These are phyloP conservation scores for Phialophora tarda DNA, from an alignment of 2,329 filamentous ascomycete genomes.

Conservation along the genomic window DNA sequence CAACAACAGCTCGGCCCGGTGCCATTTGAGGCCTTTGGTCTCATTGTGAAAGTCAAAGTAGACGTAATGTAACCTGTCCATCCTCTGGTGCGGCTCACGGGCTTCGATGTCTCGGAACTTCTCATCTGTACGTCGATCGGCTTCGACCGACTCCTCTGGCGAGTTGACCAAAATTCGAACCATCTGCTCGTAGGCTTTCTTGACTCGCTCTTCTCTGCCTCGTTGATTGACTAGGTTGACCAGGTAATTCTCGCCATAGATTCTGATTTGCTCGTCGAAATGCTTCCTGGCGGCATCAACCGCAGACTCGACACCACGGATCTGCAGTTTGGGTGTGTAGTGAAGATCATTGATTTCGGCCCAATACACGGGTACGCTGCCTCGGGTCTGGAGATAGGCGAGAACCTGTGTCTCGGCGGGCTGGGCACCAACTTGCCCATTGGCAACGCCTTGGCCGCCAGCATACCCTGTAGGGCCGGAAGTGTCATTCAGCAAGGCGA, in stretches of 20 bases:
- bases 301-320: constrained; percentile 82
- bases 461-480: constrained; percentile 77
- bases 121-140: constrained; percentile 72
- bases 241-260: constrained; percentile 96
- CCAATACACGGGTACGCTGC: constrained; percentile 96
- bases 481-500: constrained; percentile 85
- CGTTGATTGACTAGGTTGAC: constrained; percentile 98
- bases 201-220: constrained; percentile 85
- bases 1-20: constrained; percentile 84
- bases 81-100: constrained; percentile 62
- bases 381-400: constrained; percentile 93
- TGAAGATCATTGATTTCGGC: constrained; percentile 91
- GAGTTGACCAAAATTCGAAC: constrained; percentile 75
- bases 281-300: constrained; percentile 79
- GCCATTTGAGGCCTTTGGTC: constrained; percentile 92
- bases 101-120: constrained; percentile 74
- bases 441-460: constrained; percentile 75
- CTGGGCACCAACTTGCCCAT: constrained; percentile 67
- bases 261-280: constrained; percentile 88
- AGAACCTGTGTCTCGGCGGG: constrained; percentile 84
- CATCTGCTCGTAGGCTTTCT: constrained; percentile 92
- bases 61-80: constrained; percentile 89
- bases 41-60: constrained; percentile 99
- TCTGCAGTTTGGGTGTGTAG: constrained; percentile 88
- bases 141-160: constrained; percentile 68